These are phyloP conservation scores for Trichosporon faecale DNA, from an alignment of 1,284 basidiomycete genomes.

Conservation along the genomic window DNA sequence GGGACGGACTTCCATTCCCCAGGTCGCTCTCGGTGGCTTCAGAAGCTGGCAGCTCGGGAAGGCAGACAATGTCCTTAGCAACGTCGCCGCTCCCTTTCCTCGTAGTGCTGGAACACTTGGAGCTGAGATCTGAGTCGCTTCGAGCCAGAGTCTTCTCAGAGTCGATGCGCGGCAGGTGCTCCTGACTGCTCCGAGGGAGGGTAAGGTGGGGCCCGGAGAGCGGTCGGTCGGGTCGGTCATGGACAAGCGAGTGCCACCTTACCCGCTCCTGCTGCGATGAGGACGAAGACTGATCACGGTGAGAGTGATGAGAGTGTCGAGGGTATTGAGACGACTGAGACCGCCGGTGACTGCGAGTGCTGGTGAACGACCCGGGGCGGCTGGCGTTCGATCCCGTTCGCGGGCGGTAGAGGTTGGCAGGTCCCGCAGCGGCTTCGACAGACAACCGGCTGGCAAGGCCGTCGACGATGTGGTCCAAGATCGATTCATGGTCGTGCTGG, in stretches of 20 bases:
- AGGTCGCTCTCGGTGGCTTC: not conserved
- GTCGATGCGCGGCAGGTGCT: slow-evolving; percentile 22
- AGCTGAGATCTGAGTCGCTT: not conserved
- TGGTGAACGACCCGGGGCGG: not conserved
- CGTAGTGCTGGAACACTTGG: not conserved
- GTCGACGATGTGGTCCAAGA: not conserved
- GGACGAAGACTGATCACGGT: slow-evolving; percentile 7
- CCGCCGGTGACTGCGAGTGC: not conserved
- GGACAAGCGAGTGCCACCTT: not conserved
- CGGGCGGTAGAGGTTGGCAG: slow-evolving; percentile 19
- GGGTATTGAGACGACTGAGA: not conserved
- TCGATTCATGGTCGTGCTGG: not conserved
- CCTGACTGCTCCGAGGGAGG: not conserved
- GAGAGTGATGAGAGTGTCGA: not conserved
- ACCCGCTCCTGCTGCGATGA: slow-evolving; percentile 11
- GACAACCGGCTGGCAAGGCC: slow-evolving; percentile 8
- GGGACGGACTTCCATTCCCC: not conserved
- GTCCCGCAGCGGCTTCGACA: slow-evolving; percentile 20
- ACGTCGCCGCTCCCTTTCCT: not conserved
- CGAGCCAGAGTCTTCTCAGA: slow-evolving; percentile 22
- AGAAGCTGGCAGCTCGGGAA: not conserved
- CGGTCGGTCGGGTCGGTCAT: not conserved
- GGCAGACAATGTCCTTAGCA: not conserved
- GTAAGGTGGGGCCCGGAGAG: not conserved
- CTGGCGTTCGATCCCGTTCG: slow-evolving; percentile 18